Conservation (phyloP, 768 basidiomycete species). For the Pulveroboletus ravenelii region DNA sequence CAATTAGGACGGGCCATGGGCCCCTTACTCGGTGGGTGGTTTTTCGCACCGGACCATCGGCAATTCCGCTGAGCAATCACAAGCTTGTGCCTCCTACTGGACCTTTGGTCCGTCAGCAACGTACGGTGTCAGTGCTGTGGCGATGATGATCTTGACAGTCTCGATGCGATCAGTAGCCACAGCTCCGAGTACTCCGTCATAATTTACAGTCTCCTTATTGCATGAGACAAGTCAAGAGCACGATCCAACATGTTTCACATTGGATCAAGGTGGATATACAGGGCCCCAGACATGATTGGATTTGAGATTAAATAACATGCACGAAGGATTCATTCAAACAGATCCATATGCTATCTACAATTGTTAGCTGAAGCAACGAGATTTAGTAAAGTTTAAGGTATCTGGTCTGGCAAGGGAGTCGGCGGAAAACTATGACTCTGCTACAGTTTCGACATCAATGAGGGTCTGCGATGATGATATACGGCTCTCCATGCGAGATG, state of each 20-base stretch:
- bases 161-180: constrained; percentile 50
- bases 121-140: constrained; percentile 59
- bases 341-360: constrained; percentile 18
- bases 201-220: constrained; percentile 5
- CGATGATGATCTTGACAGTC: constrained; percentile 57
- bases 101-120: constrained; percentile 78
- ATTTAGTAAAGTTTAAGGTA: constrained; percentile 27
- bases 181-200: constrained; percentile 3
- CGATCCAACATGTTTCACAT: constrained; percentile 3
- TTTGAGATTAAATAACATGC: constrained; percentile 10
- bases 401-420: constrained; percentile 3
- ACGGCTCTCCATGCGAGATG: constrained; percentile 26
- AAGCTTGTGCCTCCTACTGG: constrained; percentile 87
- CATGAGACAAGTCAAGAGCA: background rate
- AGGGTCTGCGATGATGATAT: constrained; percentile 26
- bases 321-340: constrained; percentile 10
- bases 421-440: constrained; percentile 16
- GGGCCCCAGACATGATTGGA: constrained; percentile 1
- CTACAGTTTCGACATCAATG: constrained; percentile 24
- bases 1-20: constrained; percentile 93
- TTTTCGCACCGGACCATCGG: constrained; percentile 2
- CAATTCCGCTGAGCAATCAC: constrained; percentile 8
- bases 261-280: background rate
- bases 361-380: constrained; percentile 32
- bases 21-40: constrained; percentile 71